Base-by-base conservation (phyloP, 257 asterid species). In the Solanum infundibuliforme region DNA sequence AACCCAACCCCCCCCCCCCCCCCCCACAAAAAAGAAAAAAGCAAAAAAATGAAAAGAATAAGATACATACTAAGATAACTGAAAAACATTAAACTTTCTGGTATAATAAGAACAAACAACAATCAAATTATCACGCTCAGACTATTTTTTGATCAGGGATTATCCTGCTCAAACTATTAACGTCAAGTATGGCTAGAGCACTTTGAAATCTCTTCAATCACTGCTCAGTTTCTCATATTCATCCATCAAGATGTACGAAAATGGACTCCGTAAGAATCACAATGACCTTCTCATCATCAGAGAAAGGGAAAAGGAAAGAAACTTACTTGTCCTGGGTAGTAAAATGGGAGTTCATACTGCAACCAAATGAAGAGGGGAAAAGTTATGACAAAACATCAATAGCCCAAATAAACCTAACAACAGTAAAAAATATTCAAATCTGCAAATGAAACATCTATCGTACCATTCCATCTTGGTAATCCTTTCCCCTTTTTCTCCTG, bases 281-380 rank as follows among this genome's bases (percentile, higher is more conserved):
- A 29, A 29, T 29, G 29, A 29, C 29, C 29, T 29, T 29, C 29
- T 29, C 29, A 39, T 46, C 6, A 16, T 81, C 68, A 27, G 39
- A 46, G 68, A 81, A 46, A 5, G 27, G 66, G 41, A 48, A 66
- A 62, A 20, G 23, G 41, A 62, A 71, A 85, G 21, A 8, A 83
- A 89, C 98, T 95, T 92, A 96, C 99, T 92, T 95, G 97, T 85
- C 98, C 99, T 8, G 99, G 97, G 91, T 94, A 95, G 89, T 94
- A 97, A 91, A 92, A 97, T 31, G 98, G 99, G 92, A 97, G 99
- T 90, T 97, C 99, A 88, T 93, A 94, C 99, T 96, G 98, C 97
- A 91, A 35, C 74, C 92, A 75, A 89, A 85, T 89, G 87, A 62
- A 88, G 73, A 87, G 71, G 8, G 31, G 32, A n/a, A 20, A 25